phyloP scores from a whole-genome alignment of 2,329 filamentous ascomycete species.

The Fusarium cicatricum region DNA sequence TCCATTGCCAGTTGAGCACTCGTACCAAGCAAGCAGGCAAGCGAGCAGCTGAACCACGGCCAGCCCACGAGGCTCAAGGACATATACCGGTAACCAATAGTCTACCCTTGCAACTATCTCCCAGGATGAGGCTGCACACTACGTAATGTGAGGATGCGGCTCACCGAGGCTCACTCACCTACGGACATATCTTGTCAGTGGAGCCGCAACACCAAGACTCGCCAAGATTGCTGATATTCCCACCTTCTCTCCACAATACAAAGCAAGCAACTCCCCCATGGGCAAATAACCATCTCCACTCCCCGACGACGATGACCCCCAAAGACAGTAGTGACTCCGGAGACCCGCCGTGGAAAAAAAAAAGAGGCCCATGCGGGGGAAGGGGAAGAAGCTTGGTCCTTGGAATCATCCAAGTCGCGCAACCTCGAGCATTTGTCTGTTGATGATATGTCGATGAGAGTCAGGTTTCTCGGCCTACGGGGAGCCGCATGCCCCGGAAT shows the following conservation, averaged over 20 bases:
- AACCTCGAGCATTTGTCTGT: background rate
- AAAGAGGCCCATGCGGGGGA: background rate
- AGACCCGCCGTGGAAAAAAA: constrained; percentile 13
- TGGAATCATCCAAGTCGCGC: background rate
- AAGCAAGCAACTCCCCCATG: background rate
- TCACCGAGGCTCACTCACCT: too few relatives aligned
- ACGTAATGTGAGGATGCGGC: too few relatives aligned
- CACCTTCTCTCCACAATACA: background rate
- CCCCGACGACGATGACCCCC: constrained; percentile 4
- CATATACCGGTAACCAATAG: too few relatives aligned
- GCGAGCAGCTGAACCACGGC: too few relatives aligned
- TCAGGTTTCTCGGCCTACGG: too few relatives aligned
- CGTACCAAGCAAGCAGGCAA: background rate
- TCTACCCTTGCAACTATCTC: too few relatives aligned
- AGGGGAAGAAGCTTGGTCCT: background rate
- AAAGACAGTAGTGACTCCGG: constrained; percentile 13
- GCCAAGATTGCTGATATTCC: too few relatives aligned
- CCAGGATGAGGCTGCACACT: too few relatives aligned
- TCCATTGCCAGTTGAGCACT: background rate
- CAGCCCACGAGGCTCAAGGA: too few relatives aligned
- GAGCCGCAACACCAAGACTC: background rate
- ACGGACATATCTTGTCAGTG: too few relatives aligned
- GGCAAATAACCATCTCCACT: background rate
- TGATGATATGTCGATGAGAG: background rate
- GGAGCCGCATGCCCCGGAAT: too few relatives aligned